Conservation (phyloP, 1,139 yeast species). For the Yamadazyma diospyri region DNA sequence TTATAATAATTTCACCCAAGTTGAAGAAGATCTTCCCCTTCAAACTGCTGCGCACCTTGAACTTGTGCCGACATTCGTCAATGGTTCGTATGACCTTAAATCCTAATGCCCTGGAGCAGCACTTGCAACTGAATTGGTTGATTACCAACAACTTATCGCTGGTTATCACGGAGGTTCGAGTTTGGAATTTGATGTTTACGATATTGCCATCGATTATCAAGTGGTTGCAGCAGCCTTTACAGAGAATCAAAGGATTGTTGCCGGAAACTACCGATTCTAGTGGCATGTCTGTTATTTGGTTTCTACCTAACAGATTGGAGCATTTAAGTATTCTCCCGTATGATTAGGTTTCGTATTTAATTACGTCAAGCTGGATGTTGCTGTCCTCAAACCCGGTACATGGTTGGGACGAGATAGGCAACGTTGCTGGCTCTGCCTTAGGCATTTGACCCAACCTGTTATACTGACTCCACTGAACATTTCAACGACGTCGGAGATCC, state of each 20-base stretch:
- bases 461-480: no score
- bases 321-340: no score
- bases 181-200: slow-evolving; percentile 7
- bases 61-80: not conserved
- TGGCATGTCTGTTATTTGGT: slow-evolving; percentile 1
- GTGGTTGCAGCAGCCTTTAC: slow-evolving; percentile 15
- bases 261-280: slow-evolving; percentile 2
- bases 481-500: no score
- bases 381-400: no score
- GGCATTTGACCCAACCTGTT: no score
- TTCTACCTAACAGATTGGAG: no score
- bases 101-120: slow-evolving; percentile 17
- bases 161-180: slow-evolving; percentile 8
- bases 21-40: slow-evolving; percentile 8
- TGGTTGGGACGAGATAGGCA: no score
- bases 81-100: slow-evolving; percentile 11
- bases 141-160: slow-evolving; percentile 9
- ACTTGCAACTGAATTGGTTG: slow-evolving; percentile 14
- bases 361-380: no score
- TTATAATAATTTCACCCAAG: slow-evolving; percentile 4
- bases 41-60: slow-evolving; percentile 1
- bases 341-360: no score
- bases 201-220: slow-evolving; percentile 8
- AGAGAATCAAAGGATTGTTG: slow-evolving; percentile 9
- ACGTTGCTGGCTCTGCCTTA: no score